Conservation (phyloP, 2,329 filamentous ascomycete species). For the Fusarium gaditjirri region DNA sequence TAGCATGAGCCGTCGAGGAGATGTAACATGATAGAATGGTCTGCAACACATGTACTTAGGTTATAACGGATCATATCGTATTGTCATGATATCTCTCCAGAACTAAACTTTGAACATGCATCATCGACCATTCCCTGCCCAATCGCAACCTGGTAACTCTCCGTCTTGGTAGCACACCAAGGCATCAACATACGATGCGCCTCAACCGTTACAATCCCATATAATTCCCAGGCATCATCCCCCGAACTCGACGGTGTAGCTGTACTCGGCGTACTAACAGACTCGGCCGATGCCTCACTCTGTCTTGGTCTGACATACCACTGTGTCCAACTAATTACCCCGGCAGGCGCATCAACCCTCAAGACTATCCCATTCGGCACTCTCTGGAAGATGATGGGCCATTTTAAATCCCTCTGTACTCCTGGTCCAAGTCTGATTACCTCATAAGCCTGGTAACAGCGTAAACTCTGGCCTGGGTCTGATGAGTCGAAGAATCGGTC, state of each 20-base stretch:
- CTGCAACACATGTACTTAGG: too few relatives aligned
- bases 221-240: constrained; percentile 45
- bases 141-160: constrained; percentile 6
- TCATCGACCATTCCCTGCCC: constrained; percentile 28
- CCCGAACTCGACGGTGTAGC: constrained; percentile 15
- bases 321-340: constrained; percentile 55
- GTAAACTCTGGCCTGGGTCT: constrained; percentile 46
- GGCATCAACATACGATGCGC: constrained; percentile 48
- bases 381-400: constrained; percentile 57
- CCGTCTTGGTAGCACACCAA: constrained; percentile 42
- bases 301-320: constrained; percentile 41
- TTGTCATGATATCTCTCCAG: neutral
- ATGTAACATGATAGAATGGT: too few relatives aligned
- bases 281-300: neutral
- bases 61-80: neutral
- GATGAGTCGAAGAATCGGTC: constrained; percentile 54
- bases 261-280: constrained; percentile 34
- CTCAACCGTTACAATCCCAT: constrained; percentile 46
- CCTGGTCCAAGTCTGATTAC: constrained; percentile 52
- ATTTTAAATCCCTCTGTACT: constrained; percentile 51
- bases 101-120: constrained; percentile 6
- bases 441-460: constrained; percentile 47
- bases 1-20: too few relatives aligned
- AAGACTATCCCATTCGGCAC: constrained; percentile 54
- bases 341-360: constrained; percentile 53